These are phyloP conservation scores for Urtica urens DNA, from an alignment of 306 rosid genomes.

Conservation along the genomic window DNA sequence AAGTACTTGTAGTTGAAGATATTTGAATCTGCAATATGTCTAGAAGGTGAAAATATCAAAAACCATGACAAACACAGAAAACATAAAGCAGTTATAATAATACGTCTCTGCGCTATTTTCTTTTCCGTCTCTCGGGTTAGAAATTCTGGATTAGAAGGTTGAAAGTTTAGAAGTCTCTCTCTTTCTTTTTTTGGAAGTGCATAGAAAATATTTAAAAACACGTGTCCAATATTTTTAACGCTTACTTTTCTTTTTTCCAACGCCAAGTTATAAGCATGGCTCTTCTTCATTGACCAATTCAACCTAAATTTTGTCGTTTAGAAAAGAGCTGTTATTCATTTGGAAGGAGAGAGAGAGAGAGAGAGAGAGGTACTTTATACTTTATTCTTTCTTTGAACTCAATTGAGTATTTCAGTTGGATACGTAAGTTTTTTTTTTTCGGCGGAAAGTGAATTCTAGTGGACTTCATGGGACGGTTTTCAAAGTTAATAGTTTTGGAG, in stretches of 20 bases:
- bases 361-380: neutral
- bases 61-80: too few relatives aligned
- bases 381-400: conserved; percentile 3
- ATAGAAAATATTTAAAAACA: neutral
- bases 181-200: too few relatives aligned
- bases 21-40: too few relatives aligned
- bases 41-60: too few relatives aligned
- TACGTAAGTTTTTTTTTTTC: neutral
- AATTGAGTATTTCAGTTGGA: neutral
- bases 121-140: too few relatives aligned
- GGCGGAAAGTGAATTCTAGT: neutral
- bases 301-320: conserved; percentile 3
- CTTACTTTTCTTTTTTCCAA: neutral
- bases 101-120: too few relatives aligned
- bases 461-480: neutral
- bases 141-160: too few relatives aligned
- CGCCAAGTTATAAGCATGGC: neutral
- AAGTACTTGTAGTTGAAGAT: too few relatives aligned
- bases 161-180: too few relatives aligned
- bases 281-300: neutral
- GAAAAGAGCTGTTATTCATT: neutral
- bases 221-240: neutral
- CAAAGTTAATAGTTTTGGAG: neutral
- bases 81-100: too few relatives aligned
- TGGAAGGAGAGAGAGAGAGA: too few relatives aligned